Evolutionary conservation across 768 basidiomycete genomes (phyloP).

Genomic region (Boletus rufocinnamomeus): DNA sequence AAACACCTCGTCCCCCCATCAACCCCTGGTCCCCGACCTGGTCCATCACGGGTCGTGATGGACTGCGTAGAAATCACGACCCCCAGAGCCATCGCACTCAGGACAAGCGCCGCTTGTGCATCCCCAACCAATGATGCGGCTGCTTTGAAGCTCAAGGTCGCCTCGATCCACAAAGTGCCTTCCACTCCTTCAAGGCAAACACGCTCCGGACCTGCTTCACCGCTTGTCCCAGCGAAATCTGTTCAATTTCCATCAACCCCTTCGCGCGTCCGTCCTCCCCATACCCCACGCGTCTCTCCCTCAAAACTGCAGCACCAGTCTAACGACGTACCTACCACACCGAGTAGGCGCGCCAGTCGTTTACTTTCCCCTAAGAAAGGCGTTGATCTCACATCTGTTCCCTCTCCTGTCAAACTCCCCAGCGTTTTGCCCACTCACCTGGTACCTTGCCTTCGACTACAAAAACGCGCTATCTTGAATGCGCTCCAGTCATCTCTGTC

Average conservation of each 20-base stretch:
- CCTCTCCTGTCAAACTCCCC: slow-evolving; percentile 27
- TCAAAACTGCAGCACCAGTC: slow-evolving; percentile 7
- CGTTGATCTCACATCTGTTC: background rate
- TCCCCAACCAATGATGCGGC: slow-evolving; percentile 16
- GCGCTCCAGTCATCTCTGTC: slow-evolving; percentile 40
- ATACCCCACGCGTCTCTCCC: slow-evolving; percentile 22
- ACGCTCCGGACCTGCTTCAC: background rate
- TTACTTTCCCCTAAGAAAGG: slow-evolving; percentile 20
- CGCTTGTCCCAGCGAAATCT: background rate
- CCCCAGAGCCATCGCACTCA: slow-evolving; percentile 17
- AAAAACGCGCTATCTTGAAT: slow-evolving; percentile 57
- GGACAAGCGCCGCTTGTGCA: background rate
- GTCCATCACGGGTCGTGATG: slow-evolving; percentile 27
- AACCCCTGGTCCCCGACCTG: slow-evolving; percentile 26
- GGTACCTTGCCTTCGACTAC: slow-evolving; percentile 48
- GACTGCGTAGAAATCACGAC: slow-evolving; percentile 37
- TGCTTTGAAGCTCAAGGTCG: background rate
- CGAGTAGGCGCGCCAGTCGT: slow-evolving; percentile 14
- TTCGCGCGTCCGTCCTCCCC: slow-evolving; percentile 14
- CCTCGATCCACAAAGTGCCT: slow-evolving; percentile 8
- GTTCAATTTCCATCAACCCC: slow-evolving; percentile 20
- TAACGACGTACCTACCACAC: slow-evolving; percentile 19
- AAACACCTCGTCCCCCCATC: slow-evolving; percentile 16
- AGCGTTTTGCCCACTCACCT: slow-evolving; percentile 43
- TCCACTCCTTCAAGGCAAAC: slow-evolving; percentile 23